A percentile compares a stretch with the other conserved stretches of the same genome.
Conservation (phyloP, 1,139 yeast genomes). For the Protomyces lactucae-debilis region DNA sequence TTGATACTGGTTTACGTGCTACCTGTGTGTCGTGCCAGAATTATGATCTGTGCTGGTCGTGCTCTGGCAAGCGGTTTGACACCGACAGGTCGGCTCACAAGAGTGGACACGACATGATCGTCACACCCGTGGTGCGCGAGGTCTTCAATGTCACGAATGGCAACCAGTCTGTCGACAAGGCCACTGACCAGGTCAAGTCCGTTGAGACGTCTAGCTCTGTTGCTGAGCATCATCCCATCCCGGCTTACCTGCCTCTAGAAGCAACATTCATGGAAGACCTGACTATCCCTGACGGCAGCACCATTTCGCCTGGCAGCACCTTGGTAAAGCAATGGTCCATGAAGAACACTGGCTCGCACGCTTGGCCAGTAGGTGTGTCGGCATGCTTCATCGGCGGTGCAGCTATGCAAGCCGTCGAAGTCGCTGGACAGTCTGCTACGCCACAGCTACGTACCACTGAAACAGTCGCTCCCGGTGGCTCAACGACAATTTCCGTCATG, state of each 20-base stretch:
- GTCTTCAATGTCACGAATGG: not conserved
- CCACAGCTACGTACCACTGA: not conserved
- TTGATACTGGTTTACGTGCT: conserved; percentile 35
- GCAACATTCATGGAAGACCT: conserved; percentile 20
- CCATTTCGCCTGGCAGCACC: conserved; percentile 1
- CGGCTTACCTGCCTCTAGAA: not conserved
- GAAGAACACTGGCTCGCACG: conserved; percentile 29
- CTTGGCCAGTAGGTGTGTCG: conserved; percentile 32
- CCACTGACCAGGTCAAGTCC: too few relatives aligned
- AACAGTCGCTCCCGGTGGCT: conserved; percentile 28
- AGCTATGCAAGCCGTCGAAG: conserved; percentile 2
- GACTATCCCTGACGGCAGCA: conserved; percentile 18
- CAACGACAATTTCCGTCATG: conserved; percentile 30
- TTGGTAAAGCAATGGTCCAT: conserved; percentile 31
- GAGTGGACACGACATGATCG: not conserved
- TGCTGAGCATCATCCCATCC: too few relatives aligned
- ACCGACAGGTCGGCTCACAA: not conserved
- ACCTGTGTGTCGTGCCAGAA: conserved; percentile 39
- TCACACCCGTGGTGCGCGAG: not conserved
- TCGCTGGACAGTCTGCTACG: not conserved
- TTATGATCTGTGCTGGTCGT: conserved; percentile 37
- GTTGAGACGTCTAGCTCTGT: too few relatives aligned
- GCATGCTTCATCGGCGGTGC: conserved; percentile 29
- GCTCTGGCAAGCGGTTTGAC: conserved; percentile 30
- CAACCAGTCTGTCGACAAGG: too few relatives aligned